A percentile compares a stretch with the other conserved stretches of the same genome.
Conservation (phyloP, 23 red algal species). For the Gracilaria gracilis region DNA sequence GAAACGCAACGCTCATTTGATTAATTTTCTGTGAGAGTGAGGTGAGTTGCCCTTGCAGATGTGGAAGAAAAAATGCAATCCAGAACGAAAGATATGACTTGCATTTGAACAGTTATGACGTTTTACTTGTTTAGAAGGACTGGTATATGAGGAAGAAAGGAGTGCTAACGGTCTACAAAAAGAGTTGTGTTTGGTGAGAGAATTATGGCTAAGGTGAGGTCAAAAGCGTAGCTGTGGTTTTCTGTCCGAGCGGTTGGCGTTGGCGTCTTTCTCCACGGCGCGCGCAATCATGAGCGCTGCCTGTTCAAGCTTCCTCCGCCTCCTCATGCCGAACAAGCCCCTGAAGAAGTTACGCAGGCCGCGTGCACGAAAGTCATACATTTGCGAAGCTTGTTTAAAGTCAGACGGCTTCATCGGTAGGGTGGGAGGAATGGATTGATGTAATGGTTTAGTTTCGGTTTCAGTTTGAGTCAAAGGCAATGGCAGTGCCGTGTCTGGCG, state of each 20-base stretch:
- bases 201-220: not conserved
- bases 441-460: not conserved
- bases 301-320: conserved; percentile 15
- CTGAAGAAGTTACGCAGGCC: conserved; percentile 4
- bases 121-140: not conserved
- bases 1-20: no score
- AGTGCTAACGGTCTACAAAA: not conserved
- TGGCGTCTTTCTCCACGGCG: conserved; percentile 1
- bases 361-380: conserved; percentile 2
- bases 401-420: not conserved
- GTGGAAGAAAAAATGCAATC: no score
- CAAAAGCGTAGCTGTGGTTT: not conserved
- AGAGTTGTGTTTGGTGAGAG: not conserved
- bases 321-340: not conserved
- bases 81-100: not conserved
- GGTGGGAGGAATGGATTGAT: not conserved
- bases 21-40: no score
- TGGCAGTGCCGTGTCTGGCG: not conserved
- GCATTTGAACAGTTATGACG: conserved; percentile 23
- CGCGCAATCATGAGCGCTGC: conserved; percentile 15
- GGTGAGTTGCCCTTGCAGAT: no score
- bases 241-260: not conserved
- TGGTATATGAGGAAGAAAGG: not conserved
- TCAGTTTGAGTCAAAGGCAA: not conserved
- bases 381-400: not conserved